Base-by-base conservation (phyloP, 805 yeast species). In the Blastobotrys parvus region DNA sequence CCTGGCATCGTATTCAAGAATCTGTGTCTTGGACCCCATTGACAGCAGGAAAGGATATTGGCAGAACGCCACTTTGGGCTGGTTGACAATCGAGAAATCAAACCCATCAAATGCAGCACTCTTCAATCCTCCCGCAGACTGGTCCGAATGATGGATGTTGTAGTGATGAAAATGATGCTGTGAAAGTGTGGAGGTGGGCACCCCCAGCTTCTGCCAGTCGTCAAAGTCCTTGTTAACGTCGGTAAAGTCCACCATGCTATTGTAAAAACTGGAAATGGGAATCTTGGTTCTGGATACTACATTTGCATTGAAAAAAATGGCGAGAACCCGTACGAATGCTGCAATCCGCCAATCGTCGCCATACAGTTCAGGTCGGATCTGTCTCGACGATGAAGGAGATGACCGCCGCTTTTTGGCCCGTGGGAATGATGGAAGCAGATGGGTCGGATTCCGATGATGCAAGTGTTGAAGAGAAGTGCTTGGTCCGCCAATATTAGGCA, bases 11-110 rank as follows among this genome's bases (percentile, higher is more conserved):
- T 84, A 79, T 52, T 85, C 94, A 49, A 90, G 63, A 2, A 90
- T 77, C 0, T 81, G 70, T 2, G 88, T 82, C 59, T 90, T 90
- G 1, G 87, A 74, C 0, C 94, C 96, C 45, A 90, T 61, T 0
- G 94, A 79, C 19, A 90, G 64, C 41, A 87, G 64, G 57, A 84
- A 88, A 1, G 97, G 96, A 51, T 72, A 88, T 49, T 83, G 82
- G 58, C 97, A 89, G 48, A 90, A 78, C 0, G 78, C 72, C 60
- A 74, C 76, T 56, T 50, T 53, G 11, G 61, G 31, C 13, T 33
- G 33, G 42, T 17, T 47, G 38, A 25, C 21, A 13, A 37, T 22
- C 11, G 37, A 33, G 16, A 27, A 43, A 39, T 13, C 47, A 29
- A 32, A 32, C 35, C 20, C 35, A 16, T 32, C 21, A 18, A 32